Evolutionary conservation across 2,329 filamentous ascomycete species (phyloP).

Genomic region (Paradendryphiella salina): DNA sequence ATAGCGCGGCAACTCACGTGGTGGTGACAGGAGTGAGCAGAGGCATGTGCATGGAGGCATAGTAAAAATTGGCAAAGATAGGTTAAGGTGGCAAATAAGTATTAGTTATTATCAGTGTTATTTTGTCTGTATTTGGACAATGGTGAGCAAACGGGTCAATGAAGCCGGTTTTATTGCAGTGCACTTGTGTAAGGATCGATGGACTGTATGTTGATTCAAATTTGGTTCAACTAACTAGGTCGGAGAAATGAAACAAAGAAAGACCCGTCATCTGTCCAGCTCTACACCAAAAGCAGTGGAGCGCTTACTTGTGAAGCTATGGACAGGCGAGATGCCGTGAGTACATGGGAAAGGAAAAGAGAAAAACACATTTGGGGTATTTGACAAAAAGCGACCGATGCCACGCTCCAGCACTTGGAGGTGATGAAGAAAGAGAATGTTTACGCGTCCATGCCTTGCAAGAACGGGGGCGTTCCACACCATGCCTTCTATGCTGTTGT

Average conservation of each 20-base stretch:
- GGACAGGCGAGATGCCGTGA: conserved; percentile 31
- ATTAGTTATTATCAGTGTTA: neutral
- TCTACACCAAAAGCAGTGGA: conserved; percentile 32
- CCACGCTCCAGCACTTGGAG: conserved; percentile 46
- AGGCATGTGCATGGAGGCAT: neutral
- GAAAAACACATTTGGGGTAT: conserved; percentile 19
- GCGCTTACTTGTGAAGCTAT: conserved; percentile 36
- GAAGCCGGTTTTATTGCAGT: neutral
- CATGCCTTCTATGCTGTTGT: conserved; percentile 3
- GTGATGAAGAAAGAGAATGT: conserved; percentile 29
- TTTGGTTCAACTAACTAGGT: conserved; percentile 4
- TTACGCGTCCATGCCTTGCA: conserved; percentile 17
- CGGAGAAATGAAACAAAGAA: conserved; percentile 4
- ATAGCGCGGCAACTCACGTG: conserved; percentile 4
- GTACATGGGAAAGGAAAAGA: conserved; percentile 10
- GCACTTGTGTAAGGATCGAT: neutral
- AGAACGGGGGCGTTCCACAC: conserved; percentile 10
- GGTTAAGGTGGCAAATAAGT: neutral
- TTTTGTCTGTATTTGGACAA: neutral
- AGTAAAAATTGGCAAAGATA: neutral
- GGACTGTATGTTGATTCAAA: neutral
- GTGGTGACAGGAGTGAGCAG: neutral
- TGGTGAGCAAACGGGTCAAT: too few relatives aligned
- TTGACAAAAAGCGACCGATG: conserved; percentile 36
- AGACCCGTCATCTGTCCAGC: conserved; percentile 39